These are phyloP conservation scores for Eutrema japonicum DNA, from an alignment of 345 rosid species.

Conservation along the genomic window DNA sequence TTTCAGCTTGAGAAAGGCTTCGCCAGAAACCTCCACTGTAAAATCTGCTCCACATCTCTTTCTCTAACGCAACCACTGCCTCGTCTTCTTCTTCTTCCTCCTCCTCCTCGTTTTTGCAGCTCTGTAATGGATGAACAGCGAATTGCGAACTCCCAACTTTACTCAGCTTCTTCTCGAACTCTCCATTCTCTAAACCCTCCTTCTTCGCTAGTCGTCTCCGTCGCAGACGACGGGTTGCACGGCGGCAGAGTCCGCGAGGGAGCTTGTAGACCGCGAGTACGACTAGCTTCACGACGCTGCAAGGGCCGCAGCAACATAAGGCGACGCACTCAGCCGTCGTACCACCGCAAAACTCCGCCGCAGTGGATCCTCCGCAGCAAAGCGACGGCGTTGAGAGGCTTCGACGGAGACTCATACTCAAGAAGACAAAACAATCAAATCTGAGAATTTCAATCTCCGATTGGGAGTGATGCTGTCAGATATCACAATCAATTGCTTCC, in stretches of 20 bases:
- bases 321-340: conserved; percentile 73
- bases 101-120: conserved; percentile 34
- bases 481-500: background rate
- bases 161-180: conserved; percentile 27
- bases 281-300: conserved; percentile 53
- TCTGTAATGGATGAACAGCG: conserved; percentile 39
- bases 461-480: background rate
- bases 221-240: conserved; percentile 42
- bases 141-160: conserved; percentile 41
- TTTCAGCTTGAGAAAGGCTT: conserved; percentile 53
- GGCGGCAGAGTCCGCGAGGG: conserved; percentile 59
- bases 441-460: background rate
- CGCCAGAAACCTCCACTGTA: conserved; percentile 67
- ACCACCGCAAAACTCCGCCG: conserved; percentile 51
- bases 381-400: conserved; percentile 17
- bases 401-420: conserved; percentile 7
- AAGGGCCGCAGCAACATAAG: conserved; percentile 67
- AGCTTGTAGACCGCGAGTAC: conserved; percentile 55
- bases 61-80: conserved; percentile 50
- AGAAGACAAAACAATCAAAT: background rate
- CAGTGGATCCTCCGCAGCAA: conserved; percentile 29
- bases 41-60: conserved; percentile 68
- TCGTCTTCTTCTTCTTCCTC: conserved; percentile 39
- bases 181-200: conserved; percentile 20
- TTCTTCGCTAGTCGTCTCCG: conserved; percentile 34